A percentile compares a stretch with the other conserved stretches of the same genome.
Conservation (phyloP, 2,329 filamentous ascomycete species). For the Phialophora tarda region DNA sequence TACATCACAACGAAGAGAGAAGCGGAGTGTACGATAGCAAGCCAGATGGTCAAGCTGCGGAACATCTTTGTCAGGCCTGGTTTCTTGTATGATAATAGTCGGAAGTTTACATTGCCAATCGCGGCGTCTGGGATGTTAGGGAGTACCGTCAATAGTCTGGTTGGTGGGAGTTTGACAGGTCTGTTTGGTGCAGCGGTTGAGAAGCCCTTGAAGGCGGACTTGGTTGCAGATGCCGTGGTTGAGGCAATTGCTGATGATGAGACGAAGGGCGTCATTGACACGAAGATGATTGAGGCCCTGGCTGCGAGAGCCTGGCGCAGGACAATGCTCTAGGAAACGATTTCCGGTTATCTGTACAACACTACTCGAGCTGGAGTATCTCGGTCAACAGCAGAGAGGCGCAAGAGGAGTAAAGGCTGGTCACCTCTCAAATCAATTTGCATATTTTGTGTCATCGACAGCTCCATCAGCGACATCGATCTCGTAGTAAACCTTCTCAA, state of each 20-base stretch:
- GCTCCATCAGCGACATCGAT: not conserved
- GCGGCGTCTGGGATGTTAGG: conserved; percentile 78
- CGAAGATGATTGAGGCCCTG: conserved; percentile 78
- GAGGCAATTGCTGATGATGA: conserved; percentile 79
- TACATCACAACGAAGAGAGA: conserved; percentile 93
- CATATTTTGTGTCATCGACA: not conserved
- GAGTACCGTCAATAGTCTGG: conserved; percentile 75
- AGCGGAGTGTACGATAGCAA: conserved; percentile 77
- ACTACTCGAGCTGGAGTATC: not conserved
- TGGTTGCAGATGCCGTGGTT: conserved; percentile 86
- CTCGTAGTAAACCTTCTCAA: not conserved
- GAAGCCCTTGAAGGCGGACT: conserved; percentile 85
- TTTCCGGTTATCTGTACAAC: conserved; percentile 16
- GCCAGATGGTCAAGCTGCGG: conserved; percentile 75
- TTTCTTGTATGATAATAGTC: conserved; percentile 85
- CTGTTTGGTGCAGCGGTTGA: conserved; percentile 82
- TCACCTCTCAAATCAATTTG: conserved; percentile 8
- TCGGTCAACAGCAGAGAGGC: not conserved
- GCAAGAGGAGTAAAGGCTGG: not conserved
- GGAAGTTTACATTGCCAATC: conserved; percentile 81
- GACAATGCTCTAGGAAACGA: conserved; percentile 72
- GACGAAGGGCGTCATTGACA: conserved; percentile 76
- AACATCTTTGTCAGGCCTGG: conserved; percentile 82
- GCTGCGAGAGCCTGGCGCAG: conserved; percentile 86
- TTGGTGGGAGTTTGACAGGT: conserved; percentile 74